Evolutionary conservation across 306 rosid species (phyloP).

Genomic region (Phaseolus lunatus): DNA sequence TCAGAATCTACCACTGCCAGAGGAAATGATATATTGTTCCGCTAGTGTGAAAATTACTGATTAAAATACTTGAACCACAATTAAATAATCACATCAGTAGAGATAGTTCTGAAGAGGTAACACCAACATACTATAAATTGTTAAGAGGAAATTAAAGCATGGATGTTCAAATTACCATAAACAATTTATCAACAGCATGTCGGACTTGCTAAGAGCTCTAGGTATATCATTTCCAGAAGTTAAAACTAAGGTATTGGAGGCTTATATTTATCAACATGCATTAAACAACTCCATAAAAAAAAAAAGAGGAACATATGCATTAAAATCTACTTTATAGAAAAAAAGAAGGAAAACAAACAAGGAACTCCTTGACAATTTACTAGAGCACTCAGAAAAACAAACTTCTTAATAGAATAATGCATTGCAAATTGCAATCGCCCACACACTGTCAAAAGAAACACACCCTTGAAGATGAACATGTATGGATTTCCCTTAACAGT

Average conservation of each 20-base stretch:
- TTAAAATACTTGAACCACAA: conserved; percentile 32
- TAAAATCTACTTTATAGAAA: background rate
- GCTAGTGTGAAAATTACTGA: conserved; percentile 14
- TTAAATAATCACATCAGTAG: background rate
- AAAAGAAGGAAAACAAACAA: background rate
- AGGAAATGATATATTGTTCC: conserved; percentile 14
- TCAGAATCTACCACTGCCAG: conserved; percentile 33
- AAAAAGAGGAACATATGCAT: background rate
- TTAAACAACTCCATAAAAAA: background rate
- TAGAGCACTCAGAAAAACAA: background rate
- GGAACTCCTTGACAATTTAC: conserved; percentile 24
- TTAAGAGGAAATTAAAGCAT: conserved; percentile 3
- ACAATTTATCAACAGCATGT: conserved; percentile 27
- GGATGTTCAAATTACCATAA: conserved; percentile 22
- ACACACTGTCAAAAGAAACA: conserved; percentile 28
- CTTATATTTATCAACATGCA: conserved; percentile 7
- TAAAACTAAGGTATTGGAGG: conserved; percentile 8
- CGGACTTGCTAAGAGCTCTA: conserved; percentile 35
- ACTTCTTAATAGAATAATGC: conserved; percentile 25
- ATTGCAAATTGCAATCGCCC: conserved; percentile 13
- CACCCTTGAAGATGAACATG: conserved; percentile 1
- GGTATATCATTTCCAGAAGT: conserved; percentile 7
- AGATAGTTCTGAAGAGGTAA: conserved; percentile 1
- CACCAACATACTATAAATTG: conserved; percentile 25
- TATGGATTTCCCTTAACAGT: conserved; percentile 3